Base-by-base conservation (phyloP, 345 rosid genomes). In the Zanthoxylum bungeanum region DNA sequence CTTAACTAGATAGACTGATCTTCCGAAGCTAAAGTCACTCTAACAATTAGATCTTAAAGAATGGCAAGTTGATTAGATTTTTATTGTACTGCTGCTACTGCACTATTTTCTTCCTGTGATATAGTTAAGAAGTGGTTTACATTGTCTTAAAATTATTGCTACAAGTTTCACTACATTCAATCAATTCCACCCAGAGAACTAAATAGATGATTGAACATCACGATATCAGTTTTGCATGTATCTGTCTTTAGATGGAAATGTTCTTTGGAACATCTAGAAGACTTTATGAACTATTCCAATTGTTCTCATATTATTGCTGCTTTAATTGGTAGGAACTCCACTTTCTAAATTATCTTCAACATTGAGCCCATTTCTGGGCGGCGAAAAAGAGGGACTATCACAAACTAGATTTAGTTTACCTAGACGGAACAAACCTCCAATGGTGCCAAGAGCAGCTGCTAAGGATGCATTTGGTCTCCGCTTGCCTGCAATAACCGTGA, bases 381-480 rank as follows among this genome's bases (percentile, higher is more conserved):
- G 40, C 25, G n/a, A 47, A 50, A 51, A 24, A 50, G 71, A 34
- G n/a, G 16, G 49, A 28, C 34, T 50, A 16, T 4, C 71, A 34
- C 44, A 63, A 31, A 21, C 51, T 21, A 70, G 22, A 8, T 28
- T 22, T 2, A 33, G 9, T 9, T 66, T 59, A 47, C 52, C 33
- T 11, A 69, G 53, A 49, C 58, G 22, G 3, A 51, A 34, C 27
- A 72, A 44, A 69, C 74, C 70, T 10, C 9, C 21, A 3, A 9
- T 40, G 4, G 68, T 75, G 7, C 64, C 65, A 1, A 76, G 73
- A 58, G 92, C 87, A 27, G 72, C 72, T 9, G 64, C 68, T 31
- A 81, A 78, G 78, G 79, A 81, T 37, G 81, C 81, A 31, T 83
- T 84, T 68, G 73, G 81, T 66, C 75, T 89, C 70, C 79, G 72